A percentile compares a stretch with the other conserved stretches of the same genome.
Evolutionary conservation across 768 basidiomycete species (phyloP).

Genomic region (Lactifluus volemus): DNA sequence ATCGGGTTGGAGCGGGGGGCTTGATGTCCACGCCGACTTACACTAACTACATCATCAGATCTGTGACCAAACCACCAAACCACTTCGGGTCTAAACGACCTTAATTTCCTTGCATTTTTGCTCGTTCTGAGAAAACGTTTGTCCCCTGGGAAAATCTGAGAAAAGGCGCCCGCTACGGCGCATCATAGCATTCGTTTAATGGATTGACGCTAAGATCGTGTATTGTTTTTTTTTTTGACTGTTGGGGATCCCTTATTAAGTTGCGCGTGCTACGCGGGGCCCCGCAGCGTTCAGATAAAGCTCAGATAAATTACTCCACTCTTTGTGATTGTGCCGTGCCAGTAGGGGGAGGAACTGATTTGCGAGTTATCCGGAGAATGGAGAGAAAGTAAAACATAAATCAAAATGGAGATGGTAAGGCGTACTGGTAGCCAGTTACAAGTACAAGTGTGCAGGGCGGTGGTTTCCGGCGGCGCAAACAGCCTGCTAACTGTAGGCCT

Average conservation of each 20-base stretch:
- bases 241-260: not conserved
- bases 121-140: not conserved
- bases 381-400: no score
- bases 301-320: not conserved
- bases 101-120: not conserved
- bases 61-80: no score
- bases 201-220: not conserved
- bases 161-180: not conserved
- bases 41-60: no score
- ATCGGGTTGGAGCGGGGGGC: no score
- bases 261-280: constrained; percentile 10
- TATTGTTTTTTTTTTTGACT: not conserved
- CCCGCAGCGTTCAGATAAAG: not conserved
- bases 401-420: not conserved
- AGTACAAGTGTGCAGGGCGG: not conserved
- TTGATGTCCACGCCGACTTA: no score
- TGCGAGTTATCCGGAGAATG: not conserved
- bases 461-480: not conserved
- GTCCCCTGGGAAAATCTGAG: not conserved
- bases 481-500: not conserved
- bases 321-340: not conserved
- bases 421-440: no score
- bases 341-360: not conserved
- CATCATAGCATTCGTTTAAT: not conserved
- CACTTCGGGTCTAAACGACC: not conserved